phyloP scores from a whole-genome alignment of 2,329 filamentous ascomycete genomes.

The Monosporascus sp. region DNA sequence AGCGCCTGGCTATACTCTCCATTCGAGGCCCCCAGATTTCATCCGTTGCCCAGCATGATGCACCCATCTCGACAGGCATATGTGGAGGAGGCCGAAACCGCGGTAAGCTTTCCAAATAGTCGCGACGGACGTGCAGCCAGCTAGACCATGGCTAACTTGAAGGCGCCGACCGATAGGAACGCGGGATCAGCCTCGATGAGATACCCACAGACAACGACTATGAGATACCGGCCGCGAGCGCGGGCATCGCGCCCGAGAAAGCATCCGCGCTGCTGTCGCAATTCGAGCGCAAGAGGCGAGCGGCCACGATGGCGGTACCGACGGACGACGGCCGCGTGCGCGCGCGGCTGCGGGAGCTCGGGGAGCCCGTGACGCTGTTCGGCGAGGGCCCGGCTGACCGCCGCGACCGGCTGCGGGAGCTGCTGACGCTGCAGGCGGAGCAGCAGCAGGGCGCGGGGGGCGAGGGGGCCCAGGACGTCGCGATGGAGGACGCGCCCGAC shows the following conservation, averaged over 20 bases:
- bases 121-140: background rate
- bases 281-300: slow-evolving; percentile 85
- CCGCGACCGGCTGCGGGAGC: slow-evolving; percentile 76
- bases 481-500: slow-evolving; percentile 55
- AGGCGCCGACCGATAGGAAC: slow-evolving; percentile 16
- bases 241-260: slow-evolving; percentile 70
- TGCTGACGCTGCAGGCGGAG: slow-evolving; percentile 70
- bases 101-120: slow-evolving; percentile 46
- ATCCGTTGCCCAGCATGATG: slow-evolving; percentile 47
- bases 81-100: slow-evolving; percentile 71
- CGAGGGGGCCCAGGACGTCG: slow-evolving; percentile 49
- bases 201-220: slow-evolving; percentile 73
- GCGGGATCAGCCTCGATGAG: slow-evolving; percentile 31
- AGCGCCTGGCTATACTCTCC: background rate
- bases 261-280: slow-evolving; percentile 81
- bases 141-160: background rate
- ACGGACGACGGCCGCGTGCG: slow-evolving; percentile 90
- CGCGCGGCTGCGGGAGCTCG: slow-evolving; percentile 71
- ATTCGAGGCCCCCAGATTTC: no score
- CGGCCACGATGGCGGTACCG: slow-evolving; percentile 83
- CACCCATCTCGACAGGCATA: slow-evolving; percentile 91
- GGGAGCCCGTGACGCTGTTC: slow-evolving; percentile 92
- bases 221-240: slow-evolving; percentile 60
- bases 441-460: slow-evolving; percentile 34
- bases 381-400: slow-evolving; percentile 83